phyloP scores from a whole-genome alignment of 169 alveolate genomes.

The Plasmodium blacklocki region DNA sequence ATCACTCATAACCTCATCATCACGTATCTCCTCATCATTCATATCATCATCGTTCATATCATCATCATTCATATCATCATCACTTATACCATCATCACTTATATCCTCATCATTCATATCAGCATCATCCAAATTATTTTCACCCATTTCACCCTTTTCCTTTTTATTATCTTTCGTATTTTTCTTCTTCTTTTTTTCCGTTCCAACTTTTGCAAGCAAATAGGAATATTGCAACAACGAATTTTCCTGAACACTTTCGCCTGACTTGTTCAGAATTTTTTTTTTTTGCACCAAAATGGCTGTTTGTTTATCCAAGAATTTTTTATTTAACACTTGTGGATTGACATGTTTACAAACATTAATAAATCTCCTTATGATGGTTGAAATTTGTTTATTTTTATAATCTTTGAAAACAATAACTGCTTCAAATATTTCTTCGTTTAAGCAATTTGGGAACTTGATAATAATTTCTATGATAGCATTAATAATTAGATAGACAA shows the following conservation, averaged over 20 bases:
- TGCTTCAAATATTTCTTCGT: constrained; percentile 48
- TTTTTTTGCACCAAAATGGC: constrained; percentile 31
- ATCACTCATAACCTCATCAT: neutral
- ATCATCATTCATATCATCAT: neutral
- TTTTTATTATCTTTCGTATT: neutral
- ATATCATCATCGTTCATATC: neutral
- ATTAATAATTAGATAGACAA: constrained; percentile 41
- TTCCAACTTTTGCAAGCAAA: constrained; percentile 1
- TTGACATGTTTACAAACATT: constrained; percentile 26
- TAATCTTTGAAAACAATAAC: constrained; percentile 47
- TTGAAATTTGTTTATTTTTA: constrained; percentile 31
- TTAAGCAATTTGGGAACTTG: constrained; percentile 14
- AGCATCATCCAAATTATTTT: neutral
- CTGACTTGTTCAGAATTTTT: neutral
- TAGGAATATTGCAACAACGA: constrained; percentile 33
- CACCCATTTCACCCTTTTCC: neutral
- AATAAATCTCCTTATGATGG: constrained; percentile 29
- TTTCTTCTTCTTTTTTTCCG: neutral
- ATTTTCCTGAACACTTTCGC: neutral
- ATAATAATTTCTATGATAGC: constrained; percentile 22
- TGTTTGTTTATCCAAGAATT: constrained; percentile 44
- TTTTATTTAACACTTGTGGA: constrained; percentile 21
- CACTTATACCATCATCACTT: neutral
- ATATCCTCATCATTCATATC: neutral
- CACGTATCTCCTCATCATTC: neutral